Evolutionary conservation across 2,329 filamentous ascomycete species (phyloP), one percentile per base, ranked within the genome.

Genomic region (Apiospora malaysiana): DNA sequence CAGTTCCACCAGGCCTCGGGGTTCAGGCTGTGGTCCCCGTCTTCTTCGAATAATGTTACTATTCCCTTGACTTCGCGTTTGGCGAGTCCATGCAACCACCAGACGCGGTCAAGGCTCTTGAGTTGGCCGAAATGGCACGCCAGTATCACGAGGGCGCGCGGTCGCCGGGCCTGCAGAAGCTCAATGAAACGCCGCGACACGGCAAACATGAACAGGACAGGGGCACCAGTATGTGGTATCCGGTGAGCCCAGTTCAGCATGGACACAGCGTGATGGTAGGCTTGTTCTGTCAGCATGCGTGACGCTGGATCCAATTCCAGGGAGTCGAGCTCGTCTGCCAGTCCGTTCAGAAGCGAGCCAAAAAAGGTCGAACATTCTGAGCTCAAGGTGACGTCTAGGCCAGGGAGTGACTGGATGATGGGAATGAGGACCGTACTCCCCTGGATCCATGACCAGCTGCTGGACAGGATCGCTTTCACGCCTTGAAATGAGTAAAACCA

Each of bases 51-150:
- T 42, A 90, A 79, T 46, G 85, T 86, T 23, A 89, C 85, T 27
- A 92, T 85, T 25, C 91, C 90, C 77, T 89, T 86, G 16, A 93
- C 88, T 75, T 93, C 89, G 70, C 89, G 86, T 21, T 87, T 86
- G 10, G 90, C 87, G 76, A 92, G 90, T 45, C 91, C 90, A 25
- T 89, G 85, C 40, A 93, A 82, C 91, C 92, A 94, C 92, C 92
- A 94, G n/a, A 90, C 82, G 18, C 84, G 79, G 72, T 91, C 87
- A 72, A 92, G 83, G 46, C 86, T 85, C 76, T 90, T 90, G 66
- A 93, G 82, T 46, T 91, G 81, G 43, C 89, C 90, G 75, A 92
- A 92, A 78, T 91, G 92, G 78, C 88, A 90, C 5, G 90, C 90
- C 1, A 92, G 84, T 51, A 92, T 89, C 43, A 87, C 86, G 37